These are phyloP conservation scores for Penicillium turbatum DNA, from an alignment of 495 filamentous ascomycete genomes.

Conservation along the genomic window DNA sequence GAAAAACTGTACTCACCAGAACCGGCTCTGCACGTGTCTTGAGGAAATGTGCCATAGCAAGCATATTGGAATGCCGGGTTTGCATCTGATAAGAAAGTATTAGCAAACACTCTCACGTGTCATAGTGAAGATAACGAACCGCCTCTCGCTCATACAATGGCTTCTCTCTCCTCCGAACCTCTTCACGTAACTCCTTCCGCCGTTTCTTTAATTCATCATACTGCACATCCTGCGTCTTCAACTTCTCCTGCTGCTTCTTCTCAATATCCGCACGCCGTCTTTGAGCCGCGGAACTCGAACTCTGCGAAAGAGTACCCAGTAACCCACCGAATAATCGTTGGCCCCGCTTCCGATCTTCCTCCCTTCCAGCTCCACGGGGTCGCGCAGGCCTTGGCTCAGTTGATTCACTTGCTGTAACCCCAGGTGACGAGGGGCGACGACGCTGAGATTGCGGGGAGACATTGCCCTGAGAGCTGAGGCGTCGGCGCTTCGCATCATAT, in stretches of 20 bases:
- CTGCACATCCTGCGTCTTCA: conserved; percentile 68
- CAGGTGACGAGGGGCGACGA: conserved; percentile 11
- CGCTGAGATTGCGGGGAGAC: conserved; percentile 15
- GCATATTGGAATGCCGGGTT: conserved; percentile 66
- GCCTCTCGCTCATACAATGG: conserved; percentile 71
- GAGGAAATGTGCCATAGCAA: conserved; percentile 69
- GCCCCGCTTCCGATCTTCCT: conserved; percentile 82
- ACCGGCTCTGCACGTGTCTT: conserved; percentile 68
- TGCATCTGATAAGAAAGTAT: conserved; percentile 58
- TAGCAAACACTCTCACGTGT: not conserved
- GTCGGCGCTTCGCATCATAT: conserved; percentile 52
- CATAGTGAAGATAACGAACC: conserved; percentile 49
- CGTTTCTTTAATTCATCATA: conserved; percentile 63
- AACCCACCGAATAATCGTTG: conserved; percentile 87
- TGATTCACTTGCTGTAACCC: conserved; percentile 22
- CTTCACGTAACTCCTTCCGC: conserved; percentile 56
- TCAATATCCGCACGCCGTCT: conserved; percentile 85
- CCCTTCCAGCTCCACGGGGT: conserved; percentile 27
- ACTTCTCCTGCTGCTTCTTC: conserved; percentile 79
- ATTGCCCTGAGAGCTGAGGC: conserved; percentile 38
- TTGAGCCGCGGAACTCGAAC: conserved; percentile 59
- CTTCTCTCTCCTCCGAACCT: conserved; percentile 62
- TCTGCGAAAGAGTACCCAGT: conserved; percentile 83
- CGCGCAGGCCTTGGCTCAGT: conserved; percentile 45
- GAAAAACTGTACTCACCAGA: conserved; percentile 56